Conservation (phyloP, 306 rosid species). For the Cucumis hystrix region DNA sequence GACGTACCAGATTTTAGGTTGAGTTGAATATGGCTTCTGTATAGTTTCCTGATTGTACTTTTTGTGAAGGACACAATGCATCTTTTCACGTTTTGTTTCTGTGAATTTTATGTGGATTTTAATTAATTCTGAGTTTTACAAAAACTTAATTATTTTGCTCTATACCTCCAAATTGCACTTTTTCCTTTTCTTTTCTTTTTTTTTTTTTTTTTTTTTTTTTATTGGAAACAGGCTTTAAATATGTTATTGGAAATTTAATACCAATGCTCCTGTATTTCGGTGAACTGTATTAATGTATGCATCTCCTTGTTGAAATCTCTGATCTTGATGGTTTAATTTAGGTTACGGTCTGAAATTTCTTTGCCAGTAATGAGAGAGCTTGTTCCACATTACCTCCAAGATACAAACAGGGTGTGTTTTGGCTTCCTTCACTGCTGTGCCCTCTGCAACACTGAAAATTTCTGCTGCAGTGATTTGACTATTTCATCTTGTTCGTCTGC, state of each 20-base stretch:
- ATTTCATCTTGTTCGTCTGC: not conserved
- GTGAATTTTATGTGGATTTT: not conserved
- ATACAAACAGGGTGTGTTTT: slow-evolving; percentile 63
- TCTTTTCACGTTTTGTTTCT: not conserved
- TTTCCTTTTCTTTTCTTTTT: not conserved
- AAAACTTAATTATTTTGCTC: not conserved
- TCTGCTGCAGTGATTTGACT: not conserved
- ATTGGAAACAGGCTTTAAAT: not conserved
- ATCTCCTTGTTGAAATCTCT: slow-evolving; percentile 5
- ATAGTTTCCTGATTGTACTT: not conserved
- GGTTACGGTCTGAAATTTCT: slow-evolving; percentile 89
- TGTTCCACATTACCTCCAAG: slow-evolving; percentile 96
- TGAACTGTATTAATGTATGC: not conserved
- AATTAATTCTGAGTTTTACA: not conserved
- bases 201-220: no score
- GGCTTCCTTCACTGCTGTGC: not conserved
- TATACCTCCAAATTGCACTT: not conserved
- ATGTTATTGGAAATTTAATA: not conserved
- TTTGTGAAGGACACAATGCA: not conserved
- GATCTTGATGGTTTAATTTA: slow-evolving; percentile 26
- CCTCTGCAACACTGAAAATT: not conserved
- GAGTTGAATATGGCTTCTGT: not conserved
- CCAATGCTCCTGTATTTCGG: not conserved
- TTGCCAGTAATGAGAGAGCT: slow-evolving; percentile 87
- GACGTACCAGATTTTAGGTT: not conserved